A percentile compares a stretch with the other conserved stretches of the same genome.
Conservation (phyloP, 129 eudicot genomes). For the Glebionis coronaria region DNA sequence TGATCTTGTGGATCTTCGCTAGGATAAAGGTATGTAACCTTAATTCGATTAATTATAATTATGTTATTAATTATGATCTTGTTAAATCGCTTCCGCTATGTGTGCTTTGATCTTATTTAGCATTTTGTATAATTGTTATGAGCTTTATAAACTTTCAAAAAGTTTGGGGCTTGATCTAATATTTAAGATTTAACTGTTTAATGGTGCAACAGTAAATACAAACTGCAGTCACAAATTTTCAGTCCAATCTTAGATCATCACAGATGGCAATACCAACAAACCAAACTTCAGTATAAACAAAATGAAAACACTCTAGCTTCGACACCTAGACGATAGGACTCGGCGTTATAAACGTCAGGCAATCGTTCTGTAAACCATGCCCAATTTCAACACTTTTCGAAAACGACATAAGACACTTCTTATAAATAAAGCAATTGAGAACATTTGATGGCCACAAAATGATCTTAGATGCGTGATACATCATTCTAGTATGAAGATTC, state of each 20-base stretch:
- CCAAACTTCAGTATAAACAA: neutral
- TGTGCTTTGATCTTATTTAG: too few species aligned
- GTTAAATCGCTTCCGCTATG: too few species aligned
- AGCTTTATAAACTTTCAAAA: too few species aligned
- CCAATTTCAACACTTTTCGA: neutral
- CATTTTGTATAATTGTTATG: too few species aligned
- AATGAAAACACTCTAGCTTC: slow-evolving; percentile 11
- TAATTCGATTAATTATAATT: too few species aligned
- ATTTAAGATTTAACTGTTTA: too few species aligned
- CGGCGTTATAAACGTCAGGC: neutral
- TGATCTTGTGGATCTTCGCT: too few species aligned
- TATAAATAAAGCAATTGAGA: neutral
- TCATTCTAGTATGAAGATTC: slow-evolving; percentile 45
- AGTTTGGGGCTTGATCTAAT: too few species aligned
- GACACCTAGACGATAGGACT: neutral
- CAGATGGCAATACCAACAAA: neutral
- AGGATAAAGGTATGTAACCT: too few species aligned
- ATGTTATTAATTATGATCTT: too few species aligned
- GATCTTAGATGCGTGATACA: neutral
- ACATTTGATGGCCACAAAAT: neutral
- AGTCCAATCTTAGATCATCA: neutral
- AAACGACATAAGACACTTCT: neutral
- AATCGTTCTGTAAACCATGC: neutral
- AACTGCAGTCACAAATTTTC: too few species aligned
- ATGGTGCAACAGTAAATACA: too few species aligned